phyloP scores from a whole-genome alignment of 2,329 filamentous ascomycete genomes.

The Escovopsis sp. region DNA sequence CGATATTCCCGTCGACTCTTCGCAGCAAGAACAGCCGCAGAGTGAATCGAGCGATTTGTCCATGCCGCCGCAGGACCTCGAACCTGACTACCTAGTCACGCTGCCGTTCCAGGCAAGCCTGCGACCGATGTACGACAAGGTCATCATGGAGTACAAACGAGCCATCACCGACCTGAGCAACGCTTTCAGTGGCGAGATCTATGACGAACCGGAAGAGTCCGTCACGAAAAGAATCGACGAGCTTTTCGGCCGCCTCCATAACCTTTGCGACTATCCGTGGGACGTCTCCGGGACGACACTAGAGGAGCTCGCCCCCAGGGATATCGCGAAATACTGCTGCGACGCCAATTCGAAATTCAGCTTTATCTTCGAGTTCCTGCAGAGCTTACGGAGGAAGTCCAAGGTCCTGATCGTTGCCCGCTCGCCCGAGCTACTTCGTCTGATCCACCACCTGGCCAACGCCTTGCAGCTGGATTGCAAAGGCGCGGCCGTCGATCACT shows the following conservation, averaged over 20 bases:
- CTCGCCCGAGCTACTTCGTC: slow-evolving; percentile 32
- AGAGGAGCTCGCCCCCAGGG: slow-evolving; percentile 22
- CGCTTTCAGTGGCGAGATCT: slow-evolving; percentile 26
- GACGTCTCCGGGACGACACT: slow-evolving; percentile 31
- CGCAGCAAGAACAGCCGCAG: slow-evolving; percentile 14
- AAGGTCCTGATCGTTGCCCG: slow-evolving; percentile 40
- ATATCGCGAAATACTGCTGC: slow-evolving; percentile 37
- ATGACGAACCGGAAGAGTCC: slow-evolving; percentile 22
- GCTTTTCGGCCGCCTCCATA: slow-evolving; percentile 35
- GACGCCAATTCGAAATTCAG: slow-evolving; percentile 45
- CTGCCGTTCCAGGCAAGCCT: slow-evolving; percentile 40
- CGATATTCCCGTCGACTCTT: slow-evolving; percentile 12
- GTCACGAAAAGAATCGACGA: slow-evolving; percentile 33
- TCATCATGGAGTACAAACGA: slow-evolving; percentile 28
- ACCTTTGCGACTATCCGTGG: slow-evolving; percentile 43
- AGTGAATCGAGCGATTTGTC: slow-evolving; percentile 8
- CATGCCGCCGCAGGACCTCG: slow-evolving; percentile 4
- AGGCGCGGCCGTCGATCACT: slow-evolving; percentile 17
- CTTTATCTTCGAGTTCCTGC: slow-evolving; percentile 42
- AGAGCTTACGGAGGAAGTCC: slow-evolving; percentile 27
- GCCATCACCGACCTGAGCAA: slow-evolving; percentile 31
- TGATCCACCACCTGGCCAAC: slow-evolving; percentile 35
- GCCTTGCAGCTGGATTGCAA: slow-evolving; percentile 22
- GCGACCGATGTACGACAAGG: slow-evolving; percentile 36
- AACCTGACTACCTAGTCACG: slow-evolving; percentile 35